Evolutionary conservation across 1,139 yeast genomes (phyloP).

Genomic region (Yueomyces sp.): DNA sequence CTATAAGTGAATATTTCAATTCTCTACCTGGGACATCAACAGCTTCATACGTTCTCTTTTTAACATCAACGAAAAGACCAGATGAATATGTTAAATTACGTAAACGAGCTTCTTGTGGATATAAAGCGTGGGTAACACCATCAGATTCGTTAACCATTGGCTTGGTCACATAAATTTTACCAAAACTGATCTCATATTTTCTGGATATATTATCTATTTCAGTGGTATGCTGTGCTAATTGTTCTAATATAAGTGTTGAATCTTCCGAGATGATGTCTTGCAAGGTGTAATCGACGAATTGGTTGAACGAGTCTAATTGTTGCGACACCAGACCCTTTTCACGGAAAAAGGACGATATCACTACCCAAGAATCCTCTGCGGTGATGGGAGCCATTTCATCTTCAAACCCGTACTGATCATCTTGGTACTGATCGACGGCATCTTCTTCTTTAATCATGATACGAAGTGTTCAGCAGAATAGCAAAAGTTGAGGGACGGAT

Average conservation of each 20-base stretch:
- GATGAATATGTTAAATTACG: conserved; percentile 94
- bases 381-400: conserved; percentile 62
- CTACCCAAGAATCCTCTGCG: conserved; percentile 98
- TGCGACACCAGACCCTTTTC: conserved; percentile 96
- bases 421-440: conserved; percentile 16
- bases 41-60: conserved; percentile 76
- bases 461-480: background rate
- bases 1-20: conserved; percentile 52
- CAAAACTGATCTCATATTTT: conserved; percentile 90
- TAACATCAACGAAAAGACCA: conserved; percentile 92
- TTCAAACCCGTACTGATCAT: conserved; percentile 60
- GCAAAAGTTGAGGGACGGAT: background rate
- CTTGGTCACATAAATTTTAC: conserved; percentile 88
- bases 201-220: conserved; percentile 82
- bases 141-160: conserved; percentile 99
- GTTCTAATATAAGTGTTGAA: conserved; percentile 84
- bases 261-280: conserved; percentile 97
- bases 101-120: conserved; percentile 95
- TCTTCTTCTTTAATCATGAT: background rate
- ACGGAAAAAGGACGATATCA: conserved; percentile 88
- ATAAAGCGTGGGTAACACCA: conserved; percentile 97
- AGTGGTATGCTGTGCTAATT: conserved; percentile 94
- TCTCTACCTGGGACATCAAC: conserved; percentile 62
- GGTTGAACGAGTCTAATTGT: conserved; percentile 96
- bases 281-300: conserved; percentile 90